phyloP scores from a whole-genome alignment of 805 yeast species.

The Kodamaea jinghongensis region DNA sequence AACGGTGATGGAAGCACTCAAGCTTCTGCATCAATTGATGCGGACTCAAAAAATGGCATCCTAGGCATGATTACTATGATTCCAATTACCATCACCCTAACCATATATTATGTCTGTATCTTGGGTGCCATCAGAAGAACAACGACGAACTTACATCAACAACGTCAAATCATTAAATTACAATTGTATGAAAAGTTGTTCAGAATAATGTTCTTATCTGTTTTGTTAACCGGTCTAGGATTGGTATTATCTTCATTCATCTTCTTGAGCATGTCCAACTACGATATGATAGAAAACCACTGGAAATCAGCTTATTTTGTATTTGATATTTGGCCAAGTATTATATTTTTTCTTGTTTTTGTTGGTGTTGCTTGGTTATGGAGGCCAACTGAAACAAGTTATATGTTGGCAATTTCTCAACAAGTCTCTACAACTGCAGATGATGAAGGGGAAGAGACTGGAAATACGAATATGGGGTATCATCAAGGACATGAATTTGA shows the following conservation, averaged over 20 bases:
- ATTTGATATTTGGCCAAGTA: slow-evolving; percentile 92
- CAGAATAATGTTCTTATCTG: slow-evolving; percentile 68
- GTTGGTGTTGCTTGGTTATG: slow-evolving; percentile 83
- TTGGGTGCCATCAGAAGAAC: slow-evolving; percentile 73
- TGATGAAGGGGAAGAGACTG: slow-evolving; percentile 41
- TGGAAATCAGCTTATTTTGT: slow-evolving; percentile 92
- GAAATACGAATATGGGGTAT: slow-evolving; percentile 19
- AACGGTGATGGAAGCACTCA: slow-evolving; percentile 22
- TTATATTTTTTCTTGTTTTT: slow-evolving; percentile 81
- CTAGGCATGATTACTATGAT: slow-evolving; percentile 58
- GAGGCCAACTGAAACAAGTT: slow-evolving; percentile 97
- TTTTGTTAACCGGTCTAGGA: slow-evolving; percentile 68
- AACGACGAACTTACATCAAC: slow-evolving; percentile 67
- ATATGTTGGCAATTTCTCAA: slow-evolving; percentile 90
- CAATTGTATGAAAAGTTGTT: slow-evolving; percentile 80
- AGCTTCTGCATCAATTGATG: slow-evolving; percentile 39
- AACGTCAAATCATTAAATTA: slow-evolving; percentile 89
- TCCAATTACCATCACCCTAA: slow-evolving; percentile 69
- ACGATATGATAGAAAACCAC: slow-evolving; percentile 76
- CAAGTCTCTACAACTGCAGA: slow-evolving; percentile 59
- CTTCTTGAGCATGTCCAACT: slow-evolving; percentile 67
- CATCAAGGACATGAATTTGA: slow-evolving; percentile 50
- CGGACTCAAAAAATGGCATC: slow-evolving; percentile 43
- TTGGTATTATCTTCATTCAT: slow-evolving; percentile 67
- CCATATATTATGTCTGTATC: slow-evolving; percentile 71